Conservation (phyloP, 2,329 filamentous ascomycete genomes). For the Colletotrichum shisoi region DNA sequence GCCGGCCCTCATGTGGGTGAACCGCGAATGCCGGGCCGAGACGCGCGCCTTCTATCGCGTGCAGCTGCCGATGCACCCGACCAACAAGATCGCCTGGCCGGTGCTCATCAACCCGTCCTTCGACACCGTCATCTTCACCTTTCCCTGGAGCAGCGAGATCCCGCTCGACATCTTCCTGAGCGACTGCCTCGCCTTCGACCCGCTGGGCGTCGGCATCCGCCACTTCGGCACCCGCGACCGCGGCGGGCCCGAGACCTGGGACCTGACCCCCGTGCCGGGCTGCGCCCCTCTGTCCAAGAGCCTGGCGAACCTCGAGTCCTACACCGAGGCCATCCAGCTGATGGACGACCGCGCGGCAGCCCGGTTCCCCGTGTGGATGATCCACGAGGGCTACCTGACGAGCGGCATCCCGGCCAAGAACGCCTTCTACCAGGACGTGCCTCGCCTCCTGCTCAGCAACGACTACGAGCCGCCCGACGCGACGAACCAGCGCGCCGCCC, state of each 20-base stretch:
- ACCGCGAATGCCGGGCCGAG: conserved; percentile 39
- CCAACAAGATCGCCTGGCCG: conserved; percentile 39
- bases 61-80: conserved; percentile 39
- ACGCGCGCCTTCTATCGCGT: conserved; percentile 41
- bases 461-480: conserved; percentile 36
- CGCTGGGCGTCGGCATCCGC: conserved; percentile 33
- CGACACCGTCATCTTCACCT: conserved; percentile 40
- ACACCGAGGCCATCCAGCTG: conserved; percentile 38
- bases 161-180: conserved; percentile 38
- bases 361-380: conserved; percentile 38
- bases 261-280: conserved; percentile 35
- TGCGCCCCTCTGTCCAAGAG: conserved; percentile 33
- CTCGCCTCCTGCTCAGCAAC: conserved; percentile 31
- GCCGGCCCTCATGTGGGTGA: conserved; percentile 40
- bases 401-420: conserved; percentile 33
- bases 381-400: conserved; percentile 37
- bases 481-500: conserved; percentile 30
- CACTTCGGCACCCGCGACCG: conserved; percentile 37
- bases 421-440: conserved; percentile 34
- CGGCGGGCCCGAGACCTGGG: conserved; percentile 37
- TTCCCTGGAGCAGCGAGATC: conserved; percentile 39
- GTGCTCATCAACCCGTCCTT: conserved; percentile 40
- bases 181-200: conserved; percentile 37
- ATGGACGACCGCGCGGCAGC: conserved; percentile 36
- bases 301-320: conserved; percentile 34